phyloP scores from a whole-genome alignment of 805 yeast species.

The Candida broadrunensis region DNA sequence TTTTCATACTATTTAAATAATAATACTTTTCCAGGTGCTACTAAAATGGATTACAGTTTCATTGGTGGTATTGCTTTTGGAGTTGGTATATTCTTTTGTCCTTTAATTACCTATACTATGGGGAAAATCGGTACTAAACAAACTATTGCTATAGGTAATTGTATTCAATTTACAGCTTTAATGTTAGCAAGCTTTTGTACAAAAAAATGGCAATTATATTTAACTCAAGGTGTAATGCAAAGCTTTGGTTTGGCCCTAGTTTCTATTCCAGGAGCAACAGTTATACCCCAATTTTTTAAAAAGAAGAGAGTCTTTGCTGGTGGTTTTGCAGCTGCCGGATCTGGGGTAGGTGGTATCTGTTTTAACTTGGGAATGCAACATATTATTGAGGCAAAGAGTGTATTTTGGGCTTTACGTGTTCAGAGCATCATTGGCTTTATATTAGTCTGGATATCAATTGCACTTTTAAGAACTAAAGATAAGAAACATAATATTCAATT shows the following conservation, averaged over 20 bases:
- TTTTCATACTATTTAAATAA: conserved; percentile 53
- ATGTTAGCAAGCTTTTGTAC: conserved; percentile 60
- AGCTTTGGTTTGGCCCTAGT: conserved; percentile 58
- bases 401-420: conserved; percentile 49
- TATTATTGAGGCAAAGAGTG: conserved; percentile 33
- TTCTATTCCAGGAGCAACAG: conserved; percentile 55
- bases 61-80: conserved; percentile 70
- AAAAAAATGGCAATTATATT: conserved; percentile 60
- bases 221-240: conserved; percentile 65
- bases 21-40: conserved; percentile 51
- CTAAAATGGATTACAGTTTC: conserved; percentile 57
- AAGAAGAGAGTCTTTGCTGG: conserved; percentile 57
- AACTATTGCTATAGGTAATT: conserved; percentile 46
- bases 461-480: conserved; percentile 13
- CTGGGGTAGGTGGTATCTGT: conserved; percentile 53
- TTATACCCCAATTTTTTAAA: conserved; percentile 70
- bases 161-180: conserved; percentile 51
- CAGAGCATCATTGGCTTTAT: conserved; percentile 40
- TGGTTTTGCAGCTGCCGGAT: conserved; percentile 48
- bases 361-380: conserved; percentile 49
- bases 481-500: conserved; percentile 17
- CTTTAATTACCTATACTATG: conserved; percentile 43
- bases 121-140: conserved; percentile 43
- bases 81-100: conserved; percentile 50
- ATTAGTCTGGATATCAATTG: conserved; percentile 18